These are phyloP conservation scores for Sicyos baderoa DNA, from an alignment of 306 rosid species.

Conservation along the genomic window DNA sequence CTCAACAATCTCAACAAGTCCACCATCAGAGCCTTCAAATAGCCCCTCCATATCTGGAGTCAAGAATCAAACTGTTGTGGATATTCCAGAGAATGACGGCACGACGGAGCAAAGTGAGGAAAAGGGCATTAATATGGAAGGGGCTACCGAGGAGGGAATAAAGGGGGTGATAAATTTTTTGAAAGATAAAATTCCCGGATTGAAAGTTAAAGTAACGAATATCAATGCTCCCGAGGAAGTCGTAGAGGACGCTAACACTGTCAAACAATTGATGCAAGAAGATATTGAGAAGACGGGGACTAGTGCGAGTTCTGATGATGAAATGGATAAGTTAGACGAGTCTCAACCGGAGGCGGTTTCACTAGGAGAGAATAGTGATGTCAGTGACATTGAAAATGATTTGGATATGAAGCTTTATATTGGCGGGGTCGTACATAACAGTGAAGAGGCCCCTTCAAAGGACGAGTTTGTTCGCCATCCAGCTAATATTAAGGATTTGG, in stretches of 20 bases:
- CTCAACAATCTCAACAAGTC: slow-evolving; percentile 27
- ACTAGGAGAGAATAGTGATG: slow-evolving; percentile 45
- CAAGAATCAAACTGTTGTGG: slow-evolving; percentile 48
- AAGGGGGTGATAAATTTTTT: slow-evolving; percentile 80
- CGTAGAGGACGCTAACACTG: slow-evolving; percentile 45
- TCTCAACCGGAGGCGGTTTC: slow-evolving; percentile 58
- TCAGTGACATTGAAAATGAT: slow-evolving; percentile 60
- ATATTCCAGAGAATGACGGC: slow-evolving; percentile 44
- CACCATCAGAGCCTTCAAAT: slow-evolving; percentile 38
- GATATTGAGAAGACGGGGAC: slow-evolving; percentile 42
- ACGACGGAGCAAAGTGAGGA: slow-evolving; percentile 56
- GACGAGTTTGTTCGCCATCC: slow-evolving; percentile 74
- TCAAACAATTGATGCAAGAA: slow-evolving; percentile 68
- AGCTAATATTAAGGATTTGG: slow-evolving; percentile 71
- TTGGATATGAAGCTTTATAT: slow-evolving; percentile 78
- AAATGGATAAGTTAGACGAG: slow-evolving; percentile 50
- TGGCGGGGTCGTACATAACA: slow-evolving; percentile 82
- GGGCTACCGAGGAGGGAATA: slow-evolving; percentile 84
- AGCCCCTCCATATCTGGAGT: slow-evolving; percentile 48
- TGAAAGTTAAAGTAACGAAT: slow-evolving; percentile 81
- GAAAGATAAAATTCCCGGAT: slow-evolving; percentile 89
- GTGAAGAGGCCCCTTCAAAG: slow-evolving; percentile 59
- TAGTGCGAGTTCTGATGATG: slow-evolving; percentile 54
- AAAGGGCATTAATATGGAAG: slow-evolving; percentile 57
- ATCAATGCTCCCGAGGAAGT: slow-evolving; percentile 54